Base-by-base conservation (phyloP, 306 rosid species). In the Oxytropis ochrocephala region DNA sequence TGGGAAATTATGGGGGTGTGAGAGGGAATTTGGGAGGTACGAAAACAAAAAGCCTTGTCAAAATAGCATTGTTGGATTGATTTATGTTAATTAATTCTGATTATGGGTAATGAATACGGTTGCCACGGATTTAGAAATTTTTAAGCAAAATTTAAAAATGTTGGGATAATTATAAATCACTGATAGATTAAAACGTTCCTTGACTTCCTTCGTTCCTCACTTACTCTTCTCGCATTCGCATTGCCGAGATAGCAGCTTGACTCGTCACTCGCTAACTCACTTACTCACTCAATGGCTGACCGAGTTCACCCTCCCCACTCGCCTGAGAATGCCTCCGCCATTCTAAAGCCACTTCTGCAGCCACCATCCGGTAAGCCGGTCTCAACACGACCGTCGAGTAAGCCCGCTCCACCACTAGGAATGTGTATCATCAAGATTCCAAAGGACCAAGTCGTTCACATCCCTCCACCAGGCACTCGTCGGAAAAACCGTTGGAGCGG, bases 401-500 rank as follows among this genome's bases (percentile, higher is more conserved):
- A 69, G 64, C 84, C 87, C 0, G 75, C 72, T n/a, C 87, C 89
- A 19, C 80, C 74, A 4, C 70, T 88, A 0, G 87, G 87, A 14
- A 85, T 90, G 44, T 87, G 85, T 78, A 81, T 87, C 67, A 77
- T 92, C 68, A 70, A 84, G 59, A 76, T 89, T 52, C 97, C 97
- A 8, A 92, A 85, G 76, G 95, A 92, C 72, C 87, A 81, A 65
- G 78, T 87, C 69, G 85, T 85, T 83, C 95, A 92, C 42, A 78
- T 87, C 13, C 98, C 96, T 6, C 96, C 95, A 5, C 92, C 85
- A 4, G 95, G 78, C 79, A 9, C 89, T 78, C 46, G 63, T 75
- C 76, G 43, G 33, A 76, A 73, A 7, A 4, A 66, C 11, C 76
- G 69, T 70, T 82, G 74, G 2, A 14, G 55, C 65, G 50, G 78